Conservation (phyloP, 805 yeast genomes). For the Debaryomyces maramus region DNA sequence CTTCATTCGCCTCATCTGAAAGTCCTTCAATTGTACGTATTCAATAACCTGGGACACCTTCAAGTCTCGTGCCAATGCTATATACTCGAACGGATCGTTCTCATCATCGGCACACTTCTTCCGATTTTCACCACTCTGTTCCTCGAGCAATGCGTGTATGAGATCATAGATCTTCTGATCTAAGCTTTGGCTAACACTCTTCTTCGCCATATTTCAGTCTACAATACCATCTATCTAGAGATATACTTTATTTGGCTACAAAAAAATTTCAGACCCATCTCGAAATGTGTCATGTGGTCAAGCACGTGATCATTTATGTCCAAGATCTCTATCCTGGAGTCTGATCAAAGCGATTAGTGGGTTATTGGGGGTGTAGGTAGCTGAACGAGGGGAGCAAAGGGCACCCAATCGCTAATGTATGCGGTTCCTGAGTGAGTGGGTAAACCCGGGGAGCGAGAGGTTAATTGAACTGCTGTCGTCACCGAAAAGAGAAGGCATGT, state of each 20-base stretch:
- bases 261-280: neutral
- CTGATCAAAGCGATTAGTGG: no score
- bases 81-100: conserved; percentile 38
- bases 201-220: conserved; percentile 11
- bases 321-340: no score
- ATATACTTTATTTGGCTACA: conserved; percentile 1
- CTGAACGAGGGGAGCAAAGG: no score
- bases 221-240: neutral
- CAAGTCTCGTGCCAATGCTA: conserved; percentile 65
- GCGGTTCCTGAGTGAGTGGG: no score
- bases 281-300: neutral
- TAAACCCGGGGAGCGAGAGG: no score
- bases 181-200: conserved; percentile 22
- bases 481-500: no score
- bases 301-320: neutral
- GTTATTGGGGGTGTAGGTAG: no score
- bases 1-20: conserved; percentile 68
- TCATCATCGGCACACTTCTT: conserved; percentile 28
- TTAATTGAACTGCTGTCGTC: no score
- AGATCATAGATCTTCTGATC: conserved; percentile 59
- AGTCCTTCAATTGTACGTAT: conserved; percentile 64
- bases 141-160: conserved; percentile 59
- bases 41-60: conserved; percentile 51
- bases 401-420: no score
- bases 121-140: conserved; percentile 49